A percentile compares a stretch with the other conserved stretches of the same genome.
phyloP scores from a whole-genome alignment of 192 early-diverging fungal species.

The Backusella westeae region DNA sequence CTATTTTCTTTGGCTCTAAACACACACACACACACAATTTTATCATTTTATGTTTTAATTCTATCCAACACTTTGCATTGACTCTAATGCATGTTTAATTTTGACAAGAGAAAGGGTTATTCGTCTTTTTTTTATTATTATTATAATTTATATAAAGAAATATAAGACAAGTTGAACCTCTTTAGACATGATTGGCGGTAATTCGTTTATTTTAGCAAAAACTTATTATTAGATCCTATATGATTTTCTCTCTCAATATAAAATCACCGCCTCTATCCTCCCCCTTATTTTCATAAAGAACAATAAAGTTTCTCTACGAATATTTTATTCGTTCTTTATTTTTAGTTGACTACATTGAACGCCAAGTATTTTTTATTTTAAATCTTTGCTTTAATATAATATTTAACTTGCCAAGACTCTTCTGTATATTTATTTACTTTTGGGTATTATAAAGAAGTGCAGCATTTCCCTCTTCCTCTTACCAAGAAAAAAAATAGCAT shows the following conservation, averaged over 20 bases:
- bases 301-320: not conserved
- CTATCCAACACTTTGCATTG: no score
- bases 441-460: not conserved
- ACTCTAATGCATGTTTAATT: no score
- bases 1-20: no score
- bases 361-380: not conserved
- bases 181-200: not conserved
- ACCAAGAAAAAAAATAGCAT: no score
- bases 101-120: no score
- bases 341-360: not conserved
- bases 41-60: no score
- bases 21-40: no score
- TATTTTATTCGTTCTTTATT: not conserved
- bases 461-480: not conserved
- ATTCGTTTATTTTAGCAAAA: not conserved
- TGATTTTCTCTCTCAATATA: not conserved
- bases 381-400: not conserved
- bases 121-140: not conserved
- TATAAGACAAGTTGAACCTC: not conserved
- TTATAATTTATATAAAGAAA: not conserved
- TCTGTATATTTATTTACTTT: not conserved
- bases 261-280: not conserved
- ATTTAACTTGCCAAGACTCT: not conserved
- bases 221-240: not conserved
- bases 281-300: not conserved